Evolutionary conservation across 345 rosid genomes (phyloP).

Genomic region (Rhodamnia argentea): DNA sequence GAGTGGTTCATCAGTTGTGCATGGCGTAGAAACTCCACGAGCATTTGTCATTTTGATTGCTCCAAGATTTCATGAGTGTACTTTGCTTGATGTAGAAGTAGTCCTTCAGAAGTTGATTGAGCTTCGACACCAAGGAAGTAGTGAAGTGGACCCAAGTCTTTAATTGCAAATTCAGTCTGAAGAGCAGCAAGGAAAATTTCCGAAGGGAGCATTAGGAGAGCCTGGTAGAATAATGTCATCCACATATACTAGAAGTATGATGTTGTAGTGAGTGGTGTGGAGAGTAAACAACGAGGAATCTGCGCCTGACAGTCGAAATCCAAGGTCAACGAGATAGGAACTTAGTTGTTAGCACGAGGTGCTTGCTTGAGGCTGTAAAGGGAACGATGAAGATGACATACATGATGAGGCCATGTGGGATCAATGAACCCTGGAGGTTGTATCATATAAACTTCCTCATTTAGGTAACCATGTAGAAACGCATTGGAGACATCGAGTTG

Average conservation of each 20-base stretch:
- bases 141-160: no score
- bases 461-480: no score
- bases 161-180: background rate
- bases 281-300: background rate
- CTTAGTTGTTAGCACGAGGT: background rate
- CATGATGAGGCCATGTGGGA: background rate
- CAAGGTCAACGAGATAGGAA: background rate
- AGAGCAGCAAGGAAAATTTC: background rate
- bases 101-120: background rate
- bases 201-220: background rate
- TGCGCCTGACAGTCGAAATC: background rate
- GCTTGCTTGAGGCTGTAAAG: background rate
- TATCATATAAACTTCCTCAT: no score
- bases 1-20: background rate
- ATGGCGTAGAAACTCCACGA: background rate
- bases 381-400: background rate
- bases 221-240: background rate
- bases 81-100: background rate
- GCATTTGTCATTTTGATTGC: background rate
- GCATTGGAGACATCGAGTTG: no score
- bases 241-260: background rate
- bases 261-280: background rate
- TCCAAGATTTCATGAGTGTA: background rate
- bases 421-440: no score
- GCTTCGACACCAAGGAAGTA: background rate